A percentile compares a stretch with the other conserved stretches of the same genome.
phyloP scores from a whole-genome alignment of 1,284 basidiomycete species.

The Veloboletus limbatus region DNA sequence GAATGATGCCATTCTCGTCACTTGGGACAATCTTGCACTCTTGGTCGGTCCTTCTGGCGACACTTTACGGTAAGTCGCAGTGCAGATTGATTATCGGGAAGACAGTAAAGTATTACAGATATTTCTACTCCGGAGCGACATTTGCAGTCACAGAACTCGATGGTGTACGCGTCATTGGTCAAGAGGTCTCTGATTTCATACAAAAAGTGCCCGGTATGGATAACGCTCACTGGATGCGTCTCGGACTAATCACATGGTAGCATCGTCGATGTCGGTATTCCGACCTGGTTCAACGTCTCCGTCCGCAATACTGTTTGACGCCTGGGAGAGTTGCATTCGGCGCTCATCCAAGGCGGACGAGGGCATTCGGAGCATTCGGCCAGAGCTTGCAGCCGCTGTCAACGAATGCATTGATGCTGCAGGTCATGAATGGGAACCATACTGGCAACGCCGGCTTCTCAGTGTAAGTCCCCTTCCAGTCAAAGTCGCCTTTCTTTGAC shows the following conservation, averaged over 20 bases:
- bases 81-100: not conserved
- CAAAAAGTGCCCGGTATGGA: slow-evolving; percentile 87
- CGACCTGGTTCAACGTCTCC: slow-evolving; percentile 90
- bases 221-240: not conserved
- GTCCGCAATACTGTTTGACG: slow-evolving; percentile 89
- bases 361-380: slow-evolving; percentile 83
- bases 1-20: slow-evolving; percentile 89
- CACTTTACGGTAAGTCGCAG: slow-evolving; percentile 65
- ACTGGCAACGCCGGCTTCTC: slow-evolving; percentile 86
- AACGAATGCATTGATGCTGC: slow-evolving; percentile 94
- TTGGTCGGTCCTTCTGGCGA: slow-evolving; percentile 93
- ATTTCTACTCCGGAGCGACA: slow-evolving; percentile 74
- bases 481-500: slow-evolving; percentile 5
- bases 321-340: slow-evolving; percentile 83
- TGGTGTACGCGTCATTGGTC: slow-evolving; percentile 79
- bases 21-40: slow-evolving; percentile 77
- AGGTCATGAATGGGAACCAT: slow-evolving; percentile 85
- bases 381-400: slow-evolving; percentile 84
- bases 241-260: slow-evolving; percentile 37
- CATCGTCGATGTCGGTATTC: slow-evolving; percentile 79
- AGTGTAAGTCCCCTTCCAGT: slow-evolving; percentile 49
- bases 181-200: slow-evolving; percentile 83
- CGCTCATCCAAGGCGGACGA: slow-evolving; percentile 92
- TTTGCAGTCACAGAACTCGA: slow-evolving; percentile 85
- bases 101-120: slow-evolving; percentile 64